A percentile compares a stretch with the other conserved stretches of the same genome.
Evolutionary conservation across 2,329 filamentous ascomycete species (phyloP).

Genomic region (Lasiodiplodia sp.): DNA sequence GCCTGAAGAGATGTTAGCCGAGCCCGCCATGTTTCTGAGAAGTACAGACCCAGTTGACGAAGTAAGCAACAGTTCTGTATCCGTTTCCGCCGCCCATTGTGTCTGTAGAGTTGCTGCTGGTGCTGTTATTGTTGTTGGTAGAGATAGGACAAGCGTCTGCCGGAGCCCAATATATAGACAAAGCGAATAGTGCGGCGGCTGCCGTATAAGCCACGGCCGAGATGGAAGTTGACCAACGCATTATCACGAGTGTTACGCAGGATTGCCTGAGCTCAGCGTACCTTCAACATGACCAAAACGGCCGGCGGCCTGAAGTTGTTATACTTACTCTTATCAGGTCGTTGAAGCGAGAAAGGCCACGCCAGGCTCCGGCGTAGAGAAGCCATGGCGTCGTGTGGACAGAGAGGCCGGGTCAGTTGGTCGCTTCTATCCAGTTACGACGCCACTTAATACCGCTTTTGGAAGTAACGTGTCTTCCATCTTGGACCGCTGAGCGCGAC

Average conservation of each 20-base stretch:
- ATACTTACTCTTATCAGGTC: not conserved
- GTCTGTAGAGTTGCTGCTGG: not conserved
- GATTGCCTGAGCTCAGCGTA: not conserved
- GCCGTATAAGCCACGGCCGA: not conserved
- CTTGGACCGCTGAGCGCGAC: not conserved
- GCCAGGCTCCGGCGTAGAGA: not conserved
- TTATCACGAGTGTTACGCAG: constrained; percentile 7
- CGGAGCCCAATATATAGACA: constrained; percentile 17
- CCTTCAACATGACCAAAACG: not conserved
- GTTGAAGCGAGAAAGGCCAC: not conserved
- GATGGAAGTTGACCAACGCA: constrained; percentile 11
- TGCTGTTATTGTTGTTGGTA: not conserved
- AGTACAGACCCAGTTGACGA: constrained; percentile 67
- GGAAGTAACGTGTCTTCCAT: constrained; percentile 4
- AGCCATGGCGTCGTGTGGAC: constrained; percentile 14
- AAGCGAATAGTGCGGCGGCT: constrained; percentile 1
- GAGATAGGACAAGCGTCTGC: not conserved
- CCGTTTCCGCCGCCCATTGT: constrained; percentile 45
- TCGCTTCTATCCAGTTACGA: constrained; percentile 3
- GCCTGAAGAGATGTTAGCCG: constrained; percentile 57
- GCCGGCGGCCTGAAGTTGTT: constrained; percentile 6
- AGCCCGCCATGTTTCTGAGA: not conserved
- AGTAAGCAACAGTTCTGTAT: constrained; percentile 75
- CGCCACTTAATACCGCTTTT: constrained; percentile 7
- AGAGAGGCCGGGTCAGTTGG: constrained; percentile 1